These are phyloP conservation scores for Colletotrichum scovillei DNA, from an alignment of 2,329 filamentous ascomycete species.

Conservation along the genomic window DNA sequence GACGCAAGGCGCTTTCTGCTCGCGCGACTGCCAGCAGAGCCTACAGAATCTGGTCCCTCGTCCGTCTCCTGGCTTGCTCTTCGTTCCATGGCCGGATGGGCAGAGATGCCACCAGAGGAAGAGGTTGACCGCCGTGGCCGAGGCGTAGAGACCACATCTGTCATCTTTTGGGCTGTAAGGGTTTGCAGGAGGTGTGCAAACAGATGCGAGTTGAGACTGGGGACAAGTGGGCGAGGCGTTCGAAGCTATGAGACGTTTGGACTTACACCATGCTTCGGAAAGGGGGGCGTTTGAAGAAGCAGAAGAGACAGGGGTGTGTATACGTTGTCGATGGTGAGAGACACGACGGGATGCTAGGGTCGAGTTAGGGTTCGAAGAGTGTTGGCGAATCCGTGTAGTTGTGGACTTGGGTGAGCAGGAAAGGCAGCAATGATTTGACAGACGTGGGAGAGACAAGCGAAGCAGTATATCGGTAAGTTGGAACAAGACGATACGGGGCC, in stretches of 20 bases:
- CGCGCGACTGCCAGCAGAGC: slow-evolving; percentile 26
- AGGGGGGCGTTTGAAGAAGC: slow-evolving; percentile 30
- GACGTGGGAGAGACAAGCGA: slow-evolving; percentile 20
- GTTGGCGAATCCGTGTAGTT: background rate
- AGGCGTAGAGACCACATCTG: slow-evolving; percentile 34
- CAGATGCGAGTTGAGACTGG: slow-evolving; percentile 20
- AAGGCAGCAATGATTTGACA: slow-evolving; percentile 5
- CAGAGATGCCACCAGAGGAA: slow-evolving; percentile 35
- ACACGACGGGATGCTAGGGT: slow-evolving; percentile 24
- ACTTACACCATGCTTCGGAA: slow-evolving; percentile 33
- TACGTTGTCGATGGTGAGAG: slow-evolving; percentile 29
- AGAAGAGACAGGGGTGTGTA: slow-evolving; percentile 5
- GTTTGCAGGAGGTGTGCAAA: slow-evolving; percentile 29
- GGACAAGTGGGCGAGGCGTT: slow-evolving; percentile 23
- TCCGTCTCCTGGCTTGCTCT: slow-evolving; percentile 36
- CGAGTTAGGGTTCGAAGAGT: background rate
- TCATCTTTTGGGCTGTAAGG: slow-evolving; percentile 30
- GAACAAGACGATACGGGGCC: slow-evolving; percentile 17
- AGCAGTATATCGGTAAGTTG: slow-evolving; percentile 23
- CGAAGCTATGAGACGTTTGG: slow-evolving; percentile 32
- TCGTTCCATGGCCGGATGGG: slow-evolving; percentile 35
- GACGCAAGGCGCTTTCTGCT: slow-evolving; percentile 58
- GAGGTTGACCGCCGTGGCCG: slow-evolving; percentile 35
- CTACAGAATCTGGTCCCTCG: slow-evolving; percentile 23
- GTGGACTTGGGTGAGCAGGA: slow-evolving; percentile 20